These are phyloP conservation scores for Aureobasidium lini DNA, from an alignment of 2,329 filamentous ascomycete genomes.

Conservation along the genomic window DNA sequence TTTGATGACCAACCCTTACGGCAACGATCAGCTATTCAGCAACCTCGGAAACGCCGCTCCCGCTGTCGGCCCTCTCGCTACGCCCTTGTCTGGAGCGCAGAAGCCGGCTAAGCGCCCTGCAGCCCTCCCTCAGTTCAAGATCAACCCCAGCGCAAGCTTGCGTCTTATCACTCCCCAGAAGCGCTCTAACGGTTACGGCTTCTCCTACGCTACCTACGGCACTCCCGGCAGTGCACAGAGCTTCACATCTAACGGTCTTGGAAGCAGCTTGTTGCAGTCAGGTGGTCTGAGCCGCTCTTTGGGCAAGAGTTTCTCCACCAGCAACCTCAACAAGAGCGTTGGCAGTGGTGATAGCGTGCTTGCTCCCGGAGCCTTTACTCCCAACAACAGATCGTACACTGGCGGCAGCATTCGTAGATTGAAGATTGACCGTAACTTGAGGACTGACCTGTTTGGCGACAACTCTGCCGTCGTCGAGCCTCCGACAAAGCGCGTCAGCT, in stretches of 20 bases:
- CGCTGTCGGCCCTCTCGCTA: conserved; percentile 82
- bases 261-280: conserved; percentile 54
- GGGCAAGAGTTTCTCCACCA: conserved; percentile 82
- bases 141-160: conserved; percentile 72
- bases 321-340: conserved; percentile 74
- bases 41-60: conserved; percentile 59
- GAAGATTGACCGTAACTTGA: conserved; percentile 81
- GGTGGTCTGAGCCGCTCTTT: conserved; percentile 58
- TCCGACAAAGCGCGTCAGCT: conserved; percentile 76
- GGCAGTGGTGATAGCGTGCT: conserved; percentile 75
- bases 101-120: conserved; percentile 67
- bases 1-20: conserved; percentile 81
- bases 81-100: conserved; percentile 68
- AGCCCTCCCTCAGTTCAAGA: conserved; percentile 77
- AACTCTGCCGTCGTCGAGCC: conserved; percentile 33
- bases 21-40: conserved; percentile 77
- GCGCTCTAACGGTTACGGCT: conserved; percentile 66
- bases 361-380: conserved; percentile 73
- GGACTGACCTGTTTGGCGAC: conserved; percentile 55
- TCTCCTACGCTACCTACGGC: conserved; percentile 87
- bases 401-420: conserved; percentile 77
- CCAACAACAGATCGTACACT: conserved; percentile 53
- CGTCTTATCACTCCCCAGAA: conserved; percentile 79
- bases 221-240: conserved; percentile 68
- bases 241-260: conserved; percentile 56